Evolutionary conservation across 108 stramenopile species (phyloP).

Genomic region (Hondaea fermentalgiana): DNA sequence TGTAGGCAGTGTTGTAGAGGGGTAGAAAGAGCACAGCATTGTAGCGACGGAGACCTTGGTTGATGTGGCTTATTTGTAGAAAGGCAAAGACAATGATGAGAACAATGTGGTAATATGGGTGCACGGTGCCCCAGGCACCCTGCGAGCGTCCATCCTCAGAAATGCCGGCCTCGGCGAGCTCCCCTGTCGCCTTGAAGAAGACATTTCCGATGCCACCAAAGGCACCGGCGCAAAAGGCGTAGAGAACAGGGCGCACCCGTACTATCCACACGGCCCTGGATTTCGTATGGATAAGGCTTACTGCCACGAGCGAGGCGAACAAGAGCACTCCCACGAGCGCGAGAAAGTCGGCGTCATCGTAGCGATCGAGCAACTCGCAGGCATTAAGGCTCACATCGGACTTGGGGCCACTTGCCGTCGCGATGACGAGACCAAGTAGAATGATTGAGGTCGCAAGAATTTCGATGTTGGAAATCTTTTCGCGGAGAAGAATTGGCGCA

Average conservation of each 20-base stretch:
- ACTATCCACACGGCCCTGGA: neutral
- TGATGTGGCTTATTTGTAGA: neutral
- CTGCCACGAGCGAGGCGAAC: neutral
- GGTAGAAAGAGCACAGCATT: neutral
- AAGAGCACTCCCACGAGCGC: neutral
- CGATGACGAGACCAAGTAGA: neutral
- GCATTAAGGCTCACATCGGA: neutral
- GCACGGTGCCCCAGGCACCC: neutral
- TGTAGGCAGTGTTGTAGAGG: neutral
- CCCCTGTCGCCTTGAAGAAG: conserved; percentile 11
- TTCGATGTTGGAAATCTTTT: neutral
- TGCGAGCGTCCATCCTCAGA: neutral
- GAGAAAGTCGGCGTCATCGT: neutral
- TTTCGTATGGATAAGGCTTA: neutral
- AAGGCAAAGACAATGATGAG: neutral
- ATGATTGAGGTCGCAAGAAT: neutral
- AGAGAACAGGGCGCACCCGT: neutral
- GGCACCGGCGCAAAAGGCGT: neutral
- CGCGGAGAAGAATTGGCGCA: neutral
- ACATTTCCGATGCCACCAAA: conserved; percentile 10
- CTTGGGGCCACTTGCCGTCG: neutral
- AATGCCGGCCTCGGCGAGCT: neutral
- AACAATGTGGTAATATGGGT: neutral
- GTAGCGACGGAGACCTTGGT: neutral
- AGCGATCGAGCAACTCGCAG: neutral